Conservation (phyloP, 1,284 basidiomycete genomes). For the Rhodotorula sp. region DNA sequence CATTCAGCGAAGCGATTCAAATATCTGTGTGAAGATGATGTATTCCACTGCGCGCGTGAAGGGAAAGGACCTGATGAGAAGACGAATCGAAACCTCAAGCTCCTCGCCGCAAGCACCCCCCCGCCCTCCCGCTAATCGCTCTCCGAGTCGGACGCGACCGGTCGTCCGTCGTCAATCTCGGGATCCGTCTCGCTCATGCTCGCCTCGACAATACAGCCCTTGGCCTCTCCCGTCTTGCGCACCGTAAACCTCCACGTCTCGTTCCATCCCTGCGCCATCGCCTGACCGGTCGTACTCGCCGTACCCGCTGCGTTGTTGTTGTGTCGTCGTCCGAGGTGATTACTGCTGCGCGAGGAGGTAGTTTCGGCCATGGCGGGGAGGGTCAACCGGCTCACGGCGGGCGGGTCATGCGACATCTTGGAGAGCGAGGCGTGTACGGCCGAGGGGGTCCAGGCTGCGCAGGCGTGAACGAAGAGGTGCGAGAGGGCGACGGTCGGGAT, state of each 20-base stretch:
- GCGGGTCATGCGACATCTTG: slow-evolving; percentile 30
- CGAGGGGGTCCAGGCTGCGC: slow-evolving; percentile 29
- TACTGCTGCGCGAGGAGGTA: too few relatives aligned
- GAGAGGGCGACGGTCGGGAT: slow-evolving; percentile 24
- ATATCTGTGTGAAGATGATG: too few relatives aligned
- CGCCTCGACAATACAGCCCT: slow-evolving; percentile 27
- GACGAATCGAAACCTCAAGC: too few relatives aligned
- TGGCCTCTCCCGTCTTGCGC: slow-evolving; percentile 33
- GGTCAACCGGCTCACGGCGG: slow-evolving; percentile 20
- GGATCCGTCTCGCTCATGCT: slow-evolving; percentile 9
- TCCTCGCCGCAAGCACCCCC: not conserved
- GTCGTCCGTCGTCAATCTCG: not conserved
- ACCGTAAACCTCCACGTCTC: slow-evolving; percentile 40
- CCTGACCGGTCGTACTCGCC: not conserved
- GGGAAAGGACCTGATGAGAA: too few relatives aligned
- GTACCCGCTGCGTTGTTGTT: too few relatives aligned
- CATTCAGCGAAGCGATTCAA: too few relatives aligned
- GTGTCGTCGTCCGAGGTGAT: too few relatives aligned
- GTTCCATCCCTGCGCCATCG: slow-evolving; percentile 16
- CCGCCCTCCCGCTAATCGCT: not conserved
- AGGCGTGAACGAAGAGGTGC: slow-evolving; percentile 31
- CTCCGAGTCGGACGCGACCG: not conserved
- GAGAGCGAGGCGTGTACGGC: slow-evolving; percentile 28
- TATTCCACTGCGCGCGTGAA: not conserved
- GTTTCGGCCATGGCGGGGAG: slow-evolving; percentile 32